Evolutionary conservation across 2,329 filamentous ascomycete species (phyloP).

Genomic region (Cytospora paraplurivora): DNA sequence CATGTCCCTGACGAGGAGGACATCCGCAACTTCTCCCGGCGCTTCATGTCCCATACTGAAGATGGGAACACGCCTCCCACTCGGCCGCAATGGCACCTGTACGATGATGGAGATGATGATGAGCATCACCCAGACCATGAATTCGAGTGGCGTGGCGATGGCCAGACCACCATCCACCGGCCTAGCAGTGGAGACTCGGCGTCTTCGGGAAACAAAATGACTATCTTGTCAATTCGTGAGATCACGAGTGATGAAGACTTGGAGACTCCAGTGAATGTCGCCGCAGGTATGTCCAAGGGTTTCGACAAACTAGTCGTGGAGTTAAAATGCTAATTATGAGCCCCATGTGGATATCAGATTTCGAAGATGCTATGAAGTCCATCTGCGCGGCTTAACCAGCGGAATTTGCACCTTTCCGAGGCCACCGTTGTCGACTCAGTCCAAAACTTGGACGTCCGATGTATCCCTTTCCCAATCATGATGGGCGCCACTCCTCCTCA

Average conservation of each 20-base stretch:
- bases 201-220: conserved; percentile 13
- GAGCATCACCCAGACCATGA: not conserved
- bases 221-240: conserved; percentile 27
- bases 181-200: not conserved
- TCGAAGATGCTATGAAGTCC: conserved; percentile 11
- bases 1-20: conserved; percentile 14
- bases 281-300: conserved; percentile 4
- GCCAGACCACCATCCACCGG: conserved; percentile 24
- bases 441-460: not conserved
- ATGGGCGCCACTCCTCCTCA: not conserved
- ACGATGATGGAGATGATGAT: conserved; percentile 22
- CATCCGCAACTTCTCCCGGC: conserved; percentile 2
- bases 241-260: conserved; percentile 20
- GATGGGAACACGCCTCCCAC: not conserved
- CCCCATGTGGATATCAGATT: conserved; percentile 1
- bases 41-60: not conserved
- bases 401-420: not conserved
- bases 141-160: conserved; percentile 18
- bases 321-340: not conserved
- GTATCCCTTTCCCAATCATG: not conserved
- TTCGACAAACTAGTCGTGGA: not conserved
- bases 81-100: conserved; percentile 21
- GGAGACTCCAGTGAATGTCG: conserved; percentile 3
- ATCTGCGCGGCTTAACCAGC: conserved; percentile 14
- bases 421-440: not conserved